A percentile compares a stretch with the other conserved stretches of the same genome.
These are phyloP conservation scores for Gynochthodes officinalis DNA, from an alignment of 257 asterid species.

Conservation along the genomic window DNA sequence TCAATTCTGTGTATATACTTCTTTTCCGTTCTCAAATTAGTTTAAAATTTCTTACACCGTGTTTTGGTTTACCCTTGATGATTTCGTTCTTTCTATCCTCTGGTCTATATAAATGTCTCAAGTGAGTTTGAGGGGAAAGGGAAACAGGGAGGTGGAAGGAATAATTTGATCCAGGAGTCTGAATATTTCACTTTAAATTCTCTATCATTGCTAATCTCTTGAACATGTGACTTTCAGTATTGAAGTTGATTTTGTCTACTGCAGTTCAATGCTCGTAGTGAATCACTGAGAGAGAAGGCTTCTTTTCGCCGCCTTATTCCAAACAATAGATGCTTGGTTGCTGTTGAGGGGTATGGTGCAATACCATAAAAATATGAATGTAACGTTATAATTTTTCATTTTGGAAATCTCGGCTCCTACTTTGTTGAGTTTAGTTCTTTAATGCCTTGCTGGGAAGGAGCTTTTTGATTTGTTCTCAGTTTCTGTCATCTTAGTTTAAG, in stretches of 20 bases:
- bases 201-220: too few relatives aligned
- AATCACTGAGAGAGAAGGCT: constrained; percentile 77
- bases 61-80: background rate
- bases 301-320: constrained; percentile 87
- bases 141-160: background rate
- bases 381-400: background rate
- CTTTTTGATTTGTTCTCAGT: background rate
- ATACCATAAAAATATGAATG: background rate
- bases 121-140: background rate
- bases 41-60: background rate
- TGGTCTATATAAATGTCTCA: background rate
- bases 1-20: background rate
- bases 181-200: background rate
- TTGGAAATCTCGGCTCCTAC: too few relatives aligned
- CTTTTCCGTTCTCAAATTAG: background rate
- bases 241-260: constrained; percentile 14
- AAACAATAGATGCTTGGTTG: constrained; percentile 76
- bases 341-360: constrained; percentile 71
- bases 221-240: background rate
- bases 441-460: background rate
- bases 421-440: background rate
- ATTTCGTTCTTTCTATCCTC: background rate
- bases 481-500: background rate
- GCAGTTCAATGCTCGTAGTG: constrained; percentile 92
- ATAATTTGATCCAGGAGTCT: background rate